Conservation (phyloP, 2,329 filamentous ascomycete genomes). For the Nigrospora sphaerica region DNA sequence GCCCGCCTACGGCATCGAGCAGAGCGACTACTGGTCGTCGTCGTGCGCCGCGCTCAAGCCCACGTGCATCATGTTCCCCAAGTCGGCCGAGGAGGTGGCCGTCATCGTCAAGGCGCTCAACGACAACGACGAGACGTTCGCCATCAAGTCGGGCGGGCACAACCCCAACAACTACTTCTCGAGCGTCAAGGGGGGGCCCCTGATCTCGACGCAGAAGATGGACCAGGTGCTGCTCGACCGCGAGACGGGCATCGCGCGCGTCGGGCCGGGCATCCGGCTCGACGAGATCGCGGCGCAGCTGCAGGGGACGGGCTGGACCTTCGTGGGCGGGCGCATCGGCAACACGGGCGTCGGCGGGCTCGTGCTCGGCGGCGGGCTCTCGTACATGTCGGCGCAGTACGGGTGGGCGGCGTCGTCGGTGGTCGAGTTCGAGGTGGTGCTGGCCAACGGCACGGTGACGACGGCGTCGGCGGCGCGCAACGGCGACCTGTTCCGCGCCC, state of each 20-base stretch:
- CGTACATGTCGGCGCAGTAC: conserved; percentile 41
- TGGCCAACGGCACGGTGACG: conserved; percentile 40
- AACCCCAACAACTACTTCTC: conserved; percentile 45
- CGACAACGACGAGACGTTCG: conserved; percentile 39
- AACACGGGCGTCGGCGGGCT: conserved; percentile 38
- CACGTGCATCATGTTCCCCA: conserved; percentile 39
- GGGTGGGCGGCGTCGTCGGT: conserved; percentile 46
- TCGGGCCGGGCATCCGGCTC: conserved; percentile 39
- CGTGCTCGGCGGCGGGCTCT: conserved; percentile 47
- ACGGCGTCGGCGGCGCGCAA: conserved; percentile 34
- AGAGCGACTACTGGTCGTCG: conserved; percentile 37
- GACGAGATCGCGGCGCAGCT: conserved; percentile 31
- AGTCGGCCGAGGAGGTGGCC: conserved; percentile 43
- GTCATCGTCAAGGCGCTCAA: conserved; percentile 41
- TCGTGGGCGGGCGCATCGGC: conserved; percentile 35
- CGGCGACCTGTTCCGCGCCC: conserved; percentile 41
- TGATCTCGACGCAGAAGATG: conserved; percentile 40
- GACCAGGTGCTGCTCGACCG: conserved; percentile 30
- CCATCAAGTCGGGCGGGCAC: conserved; percentile 52
- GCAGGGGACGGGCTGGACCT: conserved; percentile 33
- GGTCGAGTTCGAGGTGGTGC: conserved; percentile 42
- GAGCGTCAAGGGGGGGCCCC: conserved; percentile 38
- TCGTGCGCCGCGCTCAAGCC: conserved; percentile 34
- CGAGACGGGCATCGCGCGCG: conserved; percentile 27
- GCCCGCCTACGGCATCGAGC: conserved; percentile 27